Percentiles rank a stretch among this genome's conserved stretches.
Evolutionary conservation across 2,329 filamentous ascomycete species (phyloP).

Genomic region (Colletotrichum sp.): DNA sequence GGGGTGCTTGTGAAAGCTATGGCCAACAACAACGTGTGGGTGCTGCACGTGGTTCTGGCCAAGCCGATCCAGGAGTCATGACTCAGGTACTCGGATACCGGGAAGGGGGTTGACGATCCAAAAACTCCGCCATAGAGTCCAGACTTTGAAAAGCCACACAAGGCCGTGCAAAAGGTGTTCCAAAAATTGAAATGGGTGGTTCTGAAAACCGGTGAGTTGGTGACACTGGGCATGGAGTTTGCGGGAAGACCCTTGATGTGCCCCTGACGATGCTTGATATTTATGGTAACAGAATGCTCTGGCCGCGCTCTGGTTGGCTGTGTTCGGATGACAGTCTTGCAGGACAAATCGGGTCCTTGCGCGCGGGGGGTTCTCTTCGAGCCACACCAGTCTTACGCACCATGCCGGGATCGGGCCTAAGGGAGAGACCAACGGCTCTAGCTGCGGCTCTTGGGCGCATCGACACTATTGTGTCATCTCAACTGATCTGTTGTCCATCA

Average conservation of each 20-base stretch:
- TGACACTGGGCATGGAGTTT: not conserved
- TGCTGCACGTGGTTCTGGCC: not conserved
- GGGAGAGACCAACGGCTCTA: not conserved
- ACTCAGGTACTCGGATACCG: not conserved
- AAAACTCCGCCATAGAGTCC: not conserved
- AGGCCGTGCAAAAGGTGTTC: not conserved
- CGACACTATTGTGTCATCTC: not conserved
- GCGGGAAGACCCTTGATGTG: not conserved
- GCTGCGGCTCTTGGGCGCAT: not conserved
- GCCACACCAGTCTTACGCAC: conserved; percentile 3
- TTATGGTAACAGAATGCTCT: not conserved
- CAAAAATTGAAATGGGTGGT: not conserved
- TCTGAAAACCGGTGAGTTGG: not conserved
- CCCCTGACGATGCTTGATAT: conserved; percentile 3
- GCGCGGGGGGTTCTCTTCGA: not conserved
- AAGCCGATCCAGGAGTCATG: not conserved
- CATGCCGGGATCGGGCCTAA: not conserved
- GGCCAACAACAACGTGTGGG: not conserved
- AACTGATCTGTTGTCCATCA: not conserved
- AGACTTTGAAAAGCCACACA: not conserved
- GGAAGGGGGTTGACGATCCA: not conserved
- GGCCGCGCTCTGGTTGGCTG: not conserved
- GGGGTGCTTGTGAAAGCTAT: not conserved
- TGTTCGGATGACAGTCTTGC: not conserved
- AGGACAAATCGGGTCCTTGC: conserved; percentile 17